Conservation (phyloP, 805 yeast genomes). For the Ogataea nitratoaversa region DNA sequence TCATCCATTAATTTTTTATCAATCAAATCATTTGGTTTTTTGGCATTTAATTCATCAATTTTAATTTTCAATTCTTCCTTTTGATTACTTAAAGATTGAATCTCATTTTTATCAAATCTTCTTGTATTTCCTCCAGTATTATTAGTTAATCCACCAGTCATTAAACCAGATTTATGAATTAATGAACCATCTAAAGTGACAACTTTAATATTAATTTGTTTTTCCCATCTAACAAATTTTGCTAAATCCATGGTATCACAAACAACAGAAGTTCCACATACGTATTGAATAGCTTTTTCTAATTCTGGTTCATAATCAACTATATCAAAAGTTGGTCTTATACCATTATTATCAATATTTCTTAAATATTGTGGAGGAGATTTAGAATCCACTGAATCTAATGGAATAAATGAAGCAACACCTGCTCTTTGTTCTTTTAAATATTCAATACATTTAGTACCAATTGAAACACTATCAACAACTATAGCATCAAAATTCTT, state of each 20-base stretch:
- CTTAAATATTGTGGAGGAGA: constrained; percentile 53
- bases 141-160: constrained; percentile 84
- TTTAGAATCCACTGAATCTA: constrained; percentile 65
- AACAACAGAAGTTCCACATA: constrained; percentile 73
- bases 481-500: constrained; percentile 75
- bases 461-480: constrained; percentile 72
- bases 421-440: constrained; percentile 85
- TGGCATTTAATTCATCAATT: constrained; percentile 37
- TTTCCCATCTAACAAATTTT: constrained; percentile 65
- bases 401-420: constrained; percentile 80
- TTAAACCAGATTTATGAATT: constrained; percentile 79
- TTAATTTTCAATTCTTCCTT: constrained; percentile 49
- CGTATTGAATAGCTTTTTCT: constrained; percentile 76
- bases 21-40: constrained; percentile 49
- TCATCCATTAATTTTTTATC: constrained; percentile 58
- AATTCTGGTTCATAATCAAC: constrained; percentile 62
- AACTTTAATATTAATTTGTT: constrained; percentile 53
- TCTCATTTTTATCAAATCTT: constrained; percentile 73
- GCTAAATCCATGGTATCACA: constrained; percentile 73
- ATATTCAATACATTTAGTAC: constrained; percentile 70
- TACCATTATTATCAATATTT: constrained; percentile 44
- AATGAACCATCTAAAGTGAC: constrained; percentile 83
- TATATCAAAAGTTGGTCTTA: constrained; percentile 71
- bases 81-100: constrained; percentile 44
- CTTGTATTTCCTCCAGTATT: constrained; percentile 40